Base-by-base conservation (phyloP, 306 rosid genomes). In the Sindora glabra region DNA sequence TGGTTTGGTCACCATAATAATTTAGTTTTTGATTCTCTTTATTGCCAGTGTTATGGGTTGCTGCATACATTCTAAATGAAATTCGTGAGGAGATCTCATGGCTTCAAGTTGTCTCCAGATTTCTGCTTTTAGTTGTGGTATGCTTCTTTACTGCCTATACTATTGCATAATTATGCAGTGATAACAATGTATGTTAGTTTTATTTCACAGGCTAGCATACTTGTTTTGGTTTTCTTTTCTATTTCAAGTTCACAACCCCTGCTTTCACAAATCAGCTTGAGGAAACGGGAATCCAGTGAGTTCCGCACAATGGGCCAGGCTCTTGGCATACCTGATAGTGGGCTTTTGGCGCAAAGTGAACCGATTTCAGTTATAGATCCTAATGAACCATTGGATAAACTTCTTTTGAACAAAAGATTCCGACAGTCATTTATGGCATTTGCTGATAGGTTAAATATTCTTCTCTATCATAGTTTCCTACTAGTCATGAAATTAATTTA, bases 211-310 rank as follows among this genome's bases (percentile, higher is more conserved):
- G 86, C 86, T 48, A 86, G 99, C 74, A 73, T 89, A 68, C 90
- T 89, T 26, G 85, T 89, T 47, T 66, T 82, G 68, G 80, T 86
- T 72, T 77, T 92, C 85, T 86, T 86, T 80, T 92, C 96, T 5
- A 74, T 83, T 73, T 92, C 99, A 68, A 89, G 90, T 76, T 89
- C 99, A 60, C 96, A 86, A 79, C 99, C 99, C 52, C 80, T 92
- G 72, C 85, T 89, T 60, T 86, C 99, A 2, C 94, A 92, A 84
- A 81, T 89, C 78, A 92, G 96, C 84, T 76, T 92, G 68, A 81
- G 96, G 79, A 83, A 73, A 75, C 82, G 80, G 74, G 94, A 81
- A 32, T 51, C 89, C 52, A 75, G 76, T 53, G 86, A 85, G 60
- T 78, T 74, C 64, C 78, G 76, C 66, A 67, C 99, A 56, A 92